A percentile compares a stretch with the other conserved stretches of the same genome.
Evolutionary conservation across 371 early-diverging fungal species (phyloP).

Genomic region (Ordospora pajunii): DNA sequence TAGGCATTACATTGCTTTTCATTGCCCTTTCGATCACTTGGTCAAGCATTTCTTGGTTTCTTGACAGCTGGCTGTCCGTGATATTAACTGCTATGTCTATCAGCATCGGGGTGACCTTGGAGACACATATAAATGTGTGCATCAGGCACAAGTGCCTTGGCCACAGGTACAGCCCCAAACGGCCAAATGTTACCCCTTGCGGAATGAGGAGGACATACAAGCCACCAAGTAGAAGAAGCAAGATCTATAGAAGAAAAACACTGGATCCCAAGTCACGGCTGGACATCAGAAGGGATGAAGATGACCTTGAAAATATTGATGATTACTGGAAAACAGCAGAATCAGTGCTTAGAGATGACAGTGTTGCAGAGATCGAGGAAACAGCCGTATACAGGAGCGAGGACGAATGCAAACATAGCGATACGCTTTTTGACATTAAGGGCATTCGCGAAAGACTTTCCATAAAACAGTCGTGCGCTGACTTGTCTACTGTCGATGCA

Average conservation of each 20-base stretch:
- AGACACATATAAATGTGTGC: neutral
- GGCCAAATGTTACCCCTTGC: neutral
- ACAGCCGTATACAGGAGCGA: conserved; percentile 1
- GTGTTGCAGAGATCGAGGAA: neutral
- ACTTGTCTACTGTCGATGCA: neutral
- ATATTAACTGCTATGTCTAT: conserved; percentile 58
- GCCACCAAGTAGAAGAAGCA: conserved; percentile 24
- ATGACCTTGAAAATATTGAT: conserved; percentile 54
- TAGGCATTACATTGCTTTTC: conserved; percentile 33
- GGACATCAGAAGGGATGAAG: conserved; percentile 42
- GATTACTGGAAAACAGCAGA: conserved; percentile 50
- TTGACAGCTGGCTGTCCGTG: conserved; percentile 32
- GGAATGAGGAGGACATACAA: conserved; percentile 46
- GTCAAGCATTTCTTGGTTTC: conserved; percentile 2
- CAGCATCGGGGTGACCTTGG: conserved; percentile 4
- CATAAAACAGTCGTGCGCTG: neutral
- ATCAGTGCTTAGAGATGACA: conserved; percentile 27
- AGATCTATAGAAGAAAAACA: conserved; percentile 30
- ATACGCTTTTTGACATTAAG: conserved; percentile 44
- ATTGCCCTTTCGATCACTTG: conserved; percentile 30
- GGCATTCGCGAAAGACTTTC: conserved; percentile 30
- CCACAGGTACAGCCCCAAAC: neutral
- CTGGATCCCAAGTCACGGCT: conserved; percentile 26
- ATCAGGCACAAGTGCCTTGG: neutral
- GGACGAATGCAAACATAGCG: neutral